Evolutionary conservation across 1,284 basidiomycete genomes (phyloP), one percentile per base, ranked within the genome.

Genomic region (Ganoderma multipileum): DNA sequence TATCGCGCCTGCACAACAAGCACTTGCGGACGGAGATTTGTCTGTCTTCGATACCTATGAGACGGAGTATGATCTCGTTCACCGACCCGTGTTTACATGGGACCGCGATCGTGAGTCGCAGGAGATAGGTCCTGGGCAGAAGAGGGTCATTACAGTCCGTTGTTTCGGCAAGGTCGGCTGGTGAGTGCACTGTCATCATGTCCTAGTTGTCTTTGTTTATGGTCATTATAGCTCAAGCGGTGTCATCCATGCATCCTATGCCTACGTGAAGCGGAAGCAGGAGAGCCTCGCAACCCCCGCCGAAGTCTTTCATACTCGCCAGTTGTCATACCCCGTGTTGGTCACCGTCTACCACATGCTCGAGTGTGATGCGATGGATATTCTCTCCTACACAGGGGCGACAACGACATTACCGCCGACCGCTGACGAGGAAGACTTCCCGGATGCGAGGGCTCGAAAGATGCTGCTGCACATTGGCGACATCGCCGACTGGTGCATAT

Each of bases 261-360:
- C 93, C 9, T 86, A 89, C 76, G 82, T 91, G 30, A 82, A 87
- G 68, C 87, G 87, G 59, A 77, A 80, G 54, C 78, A 81, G 54
- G 76, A 80, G 16, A 76, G 72, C 47, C 73, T 81, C 30, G 74
- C 77, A 63, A 74, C 80, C 20, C 77, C 81, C 1, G 77, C 82
- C 2, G 81, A 86, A 23, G 82, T 86, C 67, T 97, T 98, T 80
- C 89, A 95, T 79, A 91, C 94, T 12, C 90, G 97, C 33, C 93
- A 93, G 71, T 80, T 98, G 64, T 89, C 91, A 18, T 93, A 95
- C 76, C 92, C 95, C 8, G 86, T 99, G 68, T 85, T 94, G 73
- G 91, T 98, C 68, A 97, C 95, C 0, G 96, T 99, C 2, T 97
- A 97, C 77, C 93, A 95, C 71, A 96, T 96, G 82, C 86, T 98